Evolutionary conservation across 164 flowering plant genomes (phyloP), one percentile per base, ranked within the genome.

Genomic region (Vitis riparia): DNA sequence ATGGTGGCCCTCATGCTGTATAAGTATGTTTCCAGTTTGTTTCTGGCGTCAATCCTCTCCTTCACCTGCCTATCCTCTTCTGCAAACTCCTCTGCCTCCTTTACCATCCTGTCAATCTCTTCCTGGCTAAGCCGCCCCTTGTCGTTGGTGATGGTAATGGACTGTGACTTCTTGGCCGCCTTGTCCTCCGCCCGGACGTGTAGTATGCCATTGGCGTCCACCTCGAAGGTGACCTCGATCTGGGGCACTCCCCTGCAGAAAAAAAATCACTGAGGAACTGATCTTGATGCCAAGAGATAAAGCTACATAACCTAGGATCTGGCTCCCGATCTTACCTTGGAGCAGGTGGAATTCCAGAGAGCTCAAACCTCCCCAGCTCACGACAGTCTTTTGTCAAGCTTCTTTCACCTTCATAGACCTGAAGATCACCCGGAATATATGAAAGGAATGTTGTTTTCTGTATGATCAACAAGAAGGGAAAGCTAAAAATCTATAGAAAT

Each of bases 371-470:
- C 11, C 89, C 89, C 14, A 87, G 88, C 67, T 82, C 86, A 15
- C 79, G 84, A 61, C 85, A 80, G 68, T 88, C 88, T 68, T 88
- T 88, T 0, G 88, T 88, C 58, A 86, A 63, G 70, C 73, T 76
- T 72, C 89, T 81, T 68, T 84, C 89, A 9, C 91, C 89, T 77
- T 86, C 88, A 73, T 59, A 86, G 12, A 87, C 90, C 89, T 83
- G 79, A 47, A 37, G 7, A 37, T 23, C 27, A 23, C 27, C 27
- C 27, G 27, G 27, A 23, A 23, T 23, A 23, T 23, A 23, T 23
- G 27, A 23, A 23, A 37, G 44, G 44, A 37, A 37, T 37, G 44
- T 37, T 23, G 44, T 37, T 37, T 6, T 37, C 7, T 6, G 44
- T 3, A 6, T 37, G 44, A 37, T 37, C 44, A 37, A 37, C 44